A percentile compares a stretch with the other conserved stretches of the same genome.
These are phyloP conservation scores for Beauveria asiatica DNA, from an alignment of 2,329 filamentous ascomycete species.

Conservation along the genomic window DNA sequence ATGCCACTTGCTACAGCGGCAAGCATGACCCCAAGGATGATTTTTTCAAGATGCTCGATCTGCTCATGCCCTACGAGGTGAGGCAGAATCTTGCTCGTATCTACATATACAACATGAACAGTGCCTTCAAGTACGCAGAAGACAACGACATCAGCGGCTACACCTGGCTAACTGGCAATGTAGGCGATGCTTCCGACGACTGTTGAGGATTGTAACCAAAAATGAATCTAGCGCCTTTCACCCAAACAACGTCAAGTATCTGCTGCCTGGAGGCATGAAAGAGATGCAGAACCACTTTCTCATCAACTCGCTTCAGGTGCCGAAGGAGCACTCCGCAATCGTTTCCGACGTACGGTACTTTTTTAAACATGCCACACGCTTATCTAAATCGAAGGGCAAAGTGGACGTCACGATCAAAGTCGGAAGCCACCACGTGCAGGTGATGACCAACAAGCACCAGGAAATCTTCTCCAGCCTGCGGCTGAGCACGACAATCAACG, in stretches of 20 bases:
- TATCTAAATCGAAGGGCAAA: constrained; percentile 62
- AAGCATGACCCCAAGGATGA: constrained; percentile 58
- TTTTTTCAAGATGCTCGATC: constrained; percentile 54
- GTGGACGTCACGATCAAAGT: constrained; percentile 62
- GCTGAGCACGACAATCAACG: constrained; percentile 57
- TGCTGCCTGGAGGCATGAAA: constrained; percentile 55
- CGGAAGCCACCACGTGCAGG: constrained; percentile 60
- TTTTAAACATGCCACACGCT: constrained; percentile 55
- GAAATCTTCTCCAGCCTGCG: constrained; percentile 56
- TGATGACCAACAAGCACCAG: constrained; percentile 60
- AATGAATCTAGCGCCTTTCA: constrained; percentile 53
- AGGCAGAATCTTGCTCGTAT: constrained; percentile 50
- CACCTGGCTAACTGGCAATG: not conserved
- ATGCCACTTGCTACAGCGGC: constrained; percentile 63
- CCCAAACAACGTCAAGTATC: constrained; percentile 56
- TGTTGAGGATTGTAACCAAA: constrained; percentile 53
- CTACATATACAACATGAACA: constrained; percentile 69
- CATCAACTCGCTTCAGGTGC: constrained; percentile 55
- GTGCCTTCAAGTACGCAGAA: constrained; percentile 47
- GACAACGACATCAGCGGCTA: not conserved
- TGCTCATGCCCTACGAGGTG: constrained; percentile 54
- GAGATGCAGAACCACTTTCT: constrained; percentile 61
- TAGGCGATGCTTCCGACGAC: constrained; percentile 54
- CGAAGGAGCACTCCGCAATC: constrained; percentile 62
- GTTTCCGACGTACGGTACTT: constrained; percentile 58